Evolutionary conservation across 2,329 filamentous ascomycete species (phyloP).

Genomic region (Cadophora luteo-olivacea): DNA sequence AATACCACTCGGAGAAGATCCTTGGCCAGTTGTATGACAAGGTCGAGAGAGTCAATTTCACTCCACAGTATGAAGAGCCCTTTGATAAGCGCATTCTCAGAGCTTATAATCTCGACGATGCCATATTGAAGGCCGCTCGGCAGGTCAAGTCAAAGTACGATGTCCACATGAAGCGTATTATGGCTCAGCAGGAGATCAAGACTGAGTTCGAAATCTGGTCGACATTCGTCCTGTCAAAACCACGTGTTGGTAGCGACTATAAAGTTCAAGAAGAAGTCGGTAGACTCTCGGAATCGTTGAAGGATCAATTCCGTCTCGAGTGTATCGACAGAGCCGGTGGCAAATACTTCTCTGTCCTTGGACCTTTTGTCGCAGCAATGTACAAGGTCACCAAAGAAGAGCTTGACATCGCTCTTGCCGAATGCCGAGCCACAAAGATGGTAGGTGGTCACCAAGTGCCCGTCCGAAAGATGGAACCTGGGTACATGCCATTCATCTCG

Average conservation of each 20-base stretch:
- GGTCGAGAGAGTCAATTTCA: conserved; percentile 70
- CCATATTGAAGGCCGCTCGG: conserved; percentile 63
- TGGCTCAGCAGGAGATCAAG: conserved; percentile 81
- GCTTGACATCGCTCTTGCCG: conserved; percentile 62
- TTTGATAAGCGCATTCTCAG: conserved; percentile 81
- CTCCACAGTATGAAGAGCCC: conserved; percentile 70
- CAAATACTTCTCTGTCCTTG: conserved; percentile 63
- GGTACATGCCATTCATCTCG: conserved; percentile 80
- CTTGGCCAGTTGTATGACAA: conserved; percentile 85
- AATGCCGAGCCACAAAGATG: conserved; percentile 50
- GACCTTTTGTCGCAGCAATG: conserved; percentile 83
- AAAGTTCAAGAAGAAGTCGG: conserved; percentile 87
- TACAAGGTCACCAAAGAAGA: conserved; percentile 83
- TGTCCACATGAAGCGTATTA: conserved; percentile 74
- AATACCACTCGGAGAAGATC: conserved; percentile 73
- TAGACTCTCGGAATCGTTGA: conserved; percentile 68
- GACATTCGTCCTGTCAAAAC: conserved; percentile 80
- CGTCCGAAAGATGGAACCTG: conserved; percentile 48
- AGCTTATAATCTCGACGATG: conserved; percentile 61
- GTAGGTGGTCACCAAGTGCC: conserved; percentile 49
- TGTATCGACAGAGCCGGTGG: conserved; percentile 72
- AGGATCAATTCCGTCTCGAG: conserved; percentile 69
- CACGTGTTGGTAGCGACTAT: conserved; percentile 76
- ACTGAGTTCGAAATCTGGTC: conserved; percentile 95
- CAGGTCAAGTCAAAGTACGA: conserved; percentile 82